Percentiles rank a stretch among this genome's conserved stretches.
Conservation (phyloP, 177 flowering plant genomes). For the Tripterygium wilfordii region DNA sequence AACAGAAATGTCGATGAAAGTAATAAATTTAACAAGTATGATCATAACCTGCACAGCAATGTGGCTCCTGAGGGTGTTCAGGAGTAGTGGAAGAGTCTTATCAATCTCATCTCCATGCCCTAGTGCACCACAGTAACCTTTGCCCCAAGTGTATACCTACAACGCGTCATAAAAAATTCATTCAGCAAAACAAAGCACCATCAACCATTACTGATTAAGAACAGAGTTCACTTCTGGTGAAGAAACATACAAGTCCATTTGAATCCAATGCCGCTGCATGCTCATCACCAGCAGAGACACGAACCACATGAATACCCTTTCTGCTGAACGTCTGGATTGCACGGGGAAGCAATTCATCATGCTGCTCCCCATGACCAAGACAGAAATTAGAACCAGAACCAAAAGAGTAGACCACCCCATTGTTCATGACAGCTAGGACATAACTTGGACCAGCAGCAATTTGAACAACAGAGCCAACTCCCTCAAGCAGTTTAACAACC, state of each 20-base stretch:
- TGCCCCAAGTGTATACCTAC: constrained; percentile 97
- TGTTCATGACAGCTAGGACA: constrained; percentile 55
- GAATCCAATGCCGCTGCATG: constrained; percentile 97
- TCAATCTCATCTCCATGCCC: constrained; percentile 96
- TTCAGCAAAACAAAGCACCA: not conserved
- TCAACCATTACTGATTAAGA: not conserved
- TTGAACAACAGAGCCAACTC: constrained; percentile 64
- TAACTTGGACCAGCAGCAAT: constrained; percentile 89
- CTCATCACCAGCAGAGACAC: constrained; percentile 92
- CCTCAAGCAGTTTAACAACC: constrained; percentile 45
- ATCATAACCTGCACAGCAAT: constrained; percentile 72
- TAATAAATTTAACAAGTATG: no score
- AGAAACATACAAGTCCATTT: constrained; percentile 66
- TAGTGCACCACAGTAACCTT: constrained; percentile 95
- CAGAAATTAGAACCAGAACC: constrained; percentile 91
- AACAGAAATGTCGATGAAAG: no score
- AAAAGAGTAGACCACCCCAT: constrained; percentile 77
- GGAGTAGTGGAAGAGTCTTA: constrained; percentile 64
- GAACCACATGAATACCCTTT: constrained; percentile 63
- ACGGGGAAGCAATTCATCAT: constrained; percentile 66
- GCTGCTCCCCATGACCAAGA: constrained; percentile 96
- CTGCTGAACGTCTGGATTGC: constrained; percentile 63
- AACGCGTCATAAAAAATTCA: constrained; percentile 4
- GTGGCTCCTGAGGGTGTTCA: constrained; percentile 53
- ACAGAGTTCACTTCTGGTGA: not conserved